Conservation (phyloP, 176 grass and related monocot species). For the Eleusine indica region DNA sequence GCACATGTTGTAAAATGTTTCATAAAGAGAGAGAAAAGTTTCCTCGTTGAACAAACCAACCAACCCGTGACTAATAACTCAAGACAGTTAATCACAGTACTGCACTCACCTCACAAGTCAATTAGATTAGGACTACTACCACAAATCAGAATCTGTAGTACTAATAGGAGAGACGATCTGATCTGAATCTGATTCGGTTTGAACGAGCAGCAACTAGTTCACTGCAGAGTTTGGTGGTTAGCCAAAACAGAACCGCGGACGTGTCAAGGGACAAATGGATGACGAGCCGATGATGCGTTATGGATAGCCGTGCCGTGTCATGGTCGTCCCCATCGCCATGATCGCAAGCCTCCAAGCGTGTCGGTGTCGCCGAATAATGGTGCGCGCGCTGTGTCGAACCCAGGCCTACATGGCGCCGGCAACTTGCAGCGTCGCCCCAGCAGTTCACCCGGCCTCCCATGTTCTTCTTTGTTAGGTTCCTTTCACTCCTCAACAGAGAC, state of each 20-base stretch:
- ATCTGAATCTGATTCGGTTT: not conserved
- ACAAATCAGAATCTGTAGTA: too few species aligned
- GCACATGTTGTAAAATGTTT: too few species aligned
- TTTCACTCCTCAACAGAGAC: not conserved
- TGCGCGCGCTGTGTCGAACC: not conserved
- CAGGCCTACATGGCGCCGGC: not conserved
- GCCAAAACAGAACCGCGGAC: not conserved
- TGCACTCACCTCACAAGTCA: not conserved
- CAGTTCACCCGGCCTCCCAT: not conserved
- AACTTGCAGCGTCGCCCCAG: not conserved
- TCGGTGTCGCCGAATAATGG: not conserved
- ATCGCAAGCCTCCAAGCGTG: constrained; percentile 27
- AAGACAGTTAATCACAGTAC: not conserved
- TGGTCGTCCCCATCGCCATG: constrained; percentile 14
- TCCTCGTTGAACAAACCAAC: too few species aligned
- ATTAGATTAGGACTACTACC: not conserved
- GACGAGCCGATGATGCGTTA: not conserved
- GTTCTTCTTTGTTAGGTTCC: not conserved
- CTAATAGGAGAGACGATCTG: not conserved
- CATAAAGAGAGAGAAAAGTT: too few species aligned
- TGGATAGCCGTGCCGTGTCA: constrained; percentile 44
- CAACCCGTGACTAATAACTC: not conserved
- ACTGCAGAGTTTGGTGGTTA: not conserved
- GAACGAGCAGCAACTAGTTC: not conserved
- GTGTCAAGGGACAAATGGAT: not conserved